Base-by-base conservation (phyloP, 2,329 filamentous ascomycete species). In the Didymella segeticola region DNA sequence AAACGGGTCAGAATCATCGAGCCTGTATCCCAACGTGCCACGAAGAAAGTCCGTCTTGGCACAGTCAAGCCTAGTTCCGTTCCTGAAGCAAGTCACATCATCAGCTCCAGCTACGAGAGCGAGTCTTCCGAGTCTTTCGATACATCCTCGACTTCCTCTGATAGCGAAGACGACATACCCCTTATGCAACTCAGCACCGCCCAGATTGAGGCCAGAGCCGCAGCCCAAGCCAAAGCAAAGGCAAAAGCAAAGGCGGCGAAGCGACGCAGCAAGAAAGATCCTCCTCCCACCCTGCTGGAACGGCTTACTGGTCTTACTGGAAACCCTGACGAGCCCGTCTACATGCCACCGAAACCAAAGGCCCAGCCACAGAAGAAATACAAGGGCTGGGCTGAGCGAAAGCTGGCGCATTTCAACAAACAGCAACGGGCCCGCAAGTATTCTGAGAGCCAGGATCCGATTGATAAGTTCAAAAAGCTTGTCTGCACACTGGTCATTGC, bases 221-320 rank as follows among this genome's bases (percentile, higher is more conserved):
- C 34, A 34, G 29, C 34, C 5, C 49, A 43, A 14, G 30, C 30
- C 10, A 41, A 38, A 12, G 29, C 23, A 30, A 37, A 38, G 7
- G 38, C 50, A 12, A 42, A 56, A 50, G 31, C 33, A 31, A 56
- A 56, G 29, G 62, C 50, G 47, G 34, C n/a, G 15, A 45, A 39
- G 12, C 49, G 58, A 26, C 30, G 45, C n/a, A 52, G 50, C 31
- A 60, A 59, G 20, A 41, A 43, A 3, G 39, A 46, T 1, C 48
- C 56, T 27, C 30, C 30, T 10, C 69, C 69, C 8, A 72, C 71
- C 8, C 43, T 72, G 29, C 57, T 70, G n/a, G 64, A 74, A 43
- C 69, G 68, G n/a, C 56, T 74, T 36, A 68, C 68, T 36, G 71
- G 71, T 37, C 62, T 72, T 20, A 73, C 70, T 8, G 71, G 70